Conservation (phyloP, 345 rosid genomes). For the Gossypium sturtianum region DNA sequence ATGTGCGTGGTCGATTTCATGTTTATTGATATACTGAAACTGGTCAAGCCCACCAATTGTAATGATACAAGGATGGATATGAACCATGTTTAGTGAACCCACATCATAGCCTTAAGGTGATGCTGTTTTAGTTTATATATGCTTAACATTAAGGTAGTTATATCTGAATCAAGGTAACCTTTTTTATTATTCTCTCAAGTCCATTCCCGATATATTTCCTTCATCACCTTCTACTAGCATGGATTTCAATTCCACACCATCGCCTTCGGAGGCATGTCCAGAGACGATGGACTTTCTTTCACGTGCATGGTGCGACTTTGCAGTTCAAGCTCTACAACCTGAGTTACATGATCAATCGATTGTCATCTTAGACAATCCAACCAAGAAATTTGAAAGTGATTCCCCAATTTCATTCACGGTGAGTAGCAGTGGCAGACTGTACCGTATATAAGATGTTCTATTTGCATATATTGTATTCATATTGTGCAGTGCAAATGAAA, state of each 20-base stretch:
- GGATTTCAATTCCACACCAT: slow-evolving; percentile 34
- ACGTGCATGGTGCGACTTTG: slow-evolving; percentile 78
- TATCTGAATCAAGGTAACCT: slow-evolving; percentile 12
- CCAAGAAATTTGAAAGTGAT: slow-evolving; percentile 39
- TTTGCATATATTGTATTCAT: background rate
- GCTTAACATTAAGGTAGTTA: slow-evolving; percentile 17
- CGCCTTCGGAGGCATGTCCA: slow-evolving; percentile 83
- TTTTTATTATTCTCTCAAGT: slow-evolving; percentile 12
- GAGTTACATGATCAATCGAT: slow-evolving; percentile 40
- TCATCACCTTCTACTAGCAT: slow-evolving; percentile 8
- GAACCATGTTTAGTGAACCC: background rate
- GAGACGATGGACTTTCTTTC: slow-evolving; percentile 91
- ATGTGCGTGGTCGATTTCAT: background rate
- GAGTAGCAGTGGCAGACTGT: slow-evolving; percentile 10
- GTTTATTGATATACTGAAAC: background rate
- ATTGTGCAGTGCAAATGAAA: background rate
- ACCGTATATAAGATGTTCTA: background rate
- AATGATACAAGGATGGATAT: slow-evolving; percentile 9
- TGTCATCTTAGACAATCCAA: slow-evolving; percentile 37
- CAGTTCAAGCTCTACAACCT: slow-evolving; percentile 74
- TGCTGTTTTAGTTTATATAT: slow-evolving; percentile 10
- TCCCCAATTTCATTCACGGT: slow-evolving; percentile 42
- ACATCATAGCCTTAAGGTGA: slow-evolving; percentile 6
- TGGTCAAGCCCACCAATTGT: slow-evolving; percentile 1
- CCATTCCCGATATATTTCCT: background rate